Evolutionary conservation across 1,284 basidiomycete species (phyloP), one percentile per base, ranked within the genome.

Genomic region (Pascua sp.): DNA sequence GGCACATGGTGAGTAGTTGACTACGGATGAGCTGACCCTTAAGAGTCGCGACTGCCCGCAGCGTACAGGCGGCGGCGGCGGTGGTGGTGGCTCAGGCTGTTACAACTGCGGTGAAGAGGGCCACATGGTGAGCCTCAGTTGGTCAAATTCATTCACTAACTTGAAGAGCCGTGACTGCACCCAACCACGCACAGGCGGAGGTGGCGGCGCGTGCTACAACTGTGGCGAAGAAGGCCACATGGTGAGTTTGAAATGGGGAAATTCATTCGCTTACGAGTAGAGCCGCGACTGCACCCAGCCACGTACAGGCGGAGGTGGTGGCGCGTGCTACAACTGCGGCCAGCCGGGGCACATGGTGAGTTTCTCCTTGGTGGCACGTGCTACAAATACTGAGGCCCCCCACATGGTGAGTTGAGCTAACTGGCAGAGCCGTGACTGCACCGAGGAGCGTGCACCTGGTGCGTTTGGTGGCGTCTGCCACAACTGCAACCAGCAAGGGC

Each of bases 331-430:
- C 24, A 49, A 44, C 47, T 65, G 60, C 42, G 53, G 59, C 8
- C 49, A 60, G 40, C 38, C 38, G 11, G 63, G 63, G 2, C 63
- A 65, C 47, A 51, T 53, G 37, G 62, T 64, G 16, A 59, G 62
- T 42, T 3, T 32, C 24, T 32, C 24, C n/a, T n/a, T n/a, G n/a
- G n/a, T n/a, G n/a, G n/a, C n/a, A n/a, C n/a, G n/a, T n/a, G n/a
- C n/a, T n/a, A n/a, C n/a, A n/a, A n/a, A n/a, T n/a, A n/a, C n/a
- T n/a, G n/a, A n/a, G n/a, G n/a, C n/a, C n/a, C n/a, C n/a, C n/a
- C n/a, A n/a, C n/a, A n/a, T n/a, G n/a, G n/a, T n/a, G n/a, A n/a
- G n/a, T n/a, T 36, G 13, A n/a, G 16, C 49, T 43, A 8, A 53
- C 41, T 18, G 18, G 1, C 37, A 41, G 43, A 24, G 16, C 36